These are phyloP conservation scores for Cerrena zonata DNA, from an alignment of 1,284 basidiomycete species.

Conservation along the genomic window DNA sequence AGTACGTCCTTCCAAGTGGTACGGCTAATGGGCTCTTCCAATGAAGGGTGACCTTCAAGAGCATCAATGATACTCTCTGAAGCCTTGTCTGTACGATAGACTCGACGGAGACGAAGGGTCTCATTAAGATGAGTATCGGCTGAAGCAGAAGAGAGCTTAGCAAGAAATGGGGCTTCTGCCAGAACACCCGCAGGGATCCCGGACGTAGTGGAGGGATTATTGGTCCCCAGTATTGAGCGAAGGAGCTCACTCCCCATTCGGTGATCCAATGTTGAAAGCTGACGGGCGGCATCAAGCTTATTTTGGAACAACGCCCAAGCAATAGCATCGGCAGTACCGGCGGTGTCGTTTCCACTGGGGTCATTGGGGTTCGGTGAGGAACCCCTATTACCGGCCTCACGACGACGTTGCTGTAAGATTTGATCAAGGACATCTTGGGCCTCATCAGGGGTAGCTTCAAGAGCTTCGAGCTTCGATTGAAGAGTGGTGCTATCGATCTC, in stretches of 20 bases:
- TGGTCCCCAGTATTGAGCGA: background rate
- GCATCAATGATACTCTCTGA: background rate
- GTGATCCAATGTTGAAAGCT: background rate
- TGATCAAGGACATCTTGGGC: background rate
- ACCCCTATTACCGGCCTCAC: background rate
- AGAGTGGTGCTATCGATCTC: background rate
- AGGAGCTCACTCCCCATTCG: background rate
- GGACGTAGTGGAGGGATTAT: background rate
- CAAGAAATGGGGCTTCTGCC: background rate
- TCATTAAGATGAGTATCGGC: background rate
- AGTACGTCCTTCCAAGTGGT: conserved; percentile 15
- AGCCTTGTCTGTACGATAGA: background rate
- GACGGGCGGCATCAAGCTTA: background rate
- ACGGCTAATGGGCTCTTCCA: background rate
- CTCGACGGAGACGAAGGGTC: background rate
- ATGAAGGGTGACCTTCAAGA: background rate
- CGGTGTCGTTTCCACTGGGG: background rate
- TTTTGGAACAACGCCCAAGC: background rate
- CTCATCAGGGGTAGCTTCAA: background rate
- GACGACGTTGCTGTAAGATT: background rate
- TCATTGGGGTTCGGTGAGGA: no score
- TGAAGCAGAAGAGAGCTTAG: background rate
- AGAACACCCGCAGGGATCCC: background rate
- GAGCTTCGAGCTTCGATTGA: background rate
- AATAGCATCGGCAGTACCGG: background rate